Conservation (phyloP, 2,329 filamentous ascomycete genomes). For the Lecanosticta acicola region DNA sequence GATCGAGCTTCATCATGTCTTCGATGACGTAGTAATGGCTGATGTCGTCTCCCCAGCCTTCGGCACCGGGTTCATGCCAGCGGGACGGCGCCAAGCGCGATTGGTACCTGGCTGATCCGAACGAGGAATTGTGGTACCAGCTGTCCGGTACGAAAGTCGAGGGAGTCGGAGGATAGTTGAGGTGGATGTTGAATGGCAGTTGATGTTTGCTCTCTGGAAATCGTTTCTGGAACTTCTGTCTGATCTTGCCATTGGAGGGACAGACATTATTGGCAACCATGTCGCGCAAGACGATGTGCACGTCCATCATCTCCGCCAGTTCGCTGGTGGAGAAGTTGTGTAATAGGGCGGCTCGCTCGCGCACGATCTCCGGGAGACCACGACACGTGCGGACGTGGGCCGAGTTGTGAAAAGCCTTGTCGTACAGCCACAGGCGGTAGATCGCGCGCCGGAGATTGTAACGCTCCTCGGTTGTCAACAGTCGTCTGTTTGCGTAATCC, state of each 20-base stretch:
- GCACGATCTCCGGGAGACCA: constrained; percentile 41
- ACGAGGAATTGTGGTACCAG: constrained; percentile 37
- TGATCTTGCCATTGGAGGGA: constrained; percentile 56
- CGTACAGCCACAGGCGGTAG: constrained; percentile 58
- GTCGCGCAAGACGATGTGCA: constrained; percentile 51
- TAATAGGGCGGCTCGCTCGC: constrained; percentile 51
- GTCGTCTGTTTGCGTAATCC: constrained; percentile 51
- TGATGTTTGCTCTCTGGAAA: constrained; percentile 47
- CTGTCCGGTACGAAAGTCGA: constrained; percentile 27
- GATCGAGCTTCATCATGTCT: constrained; percentile 60
- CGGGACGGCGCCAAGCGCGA: constrained; percentile 45
- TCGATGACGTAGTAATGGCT: constrained; percentile 59
- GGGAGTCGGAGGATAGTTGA: constrained; percentile 32
- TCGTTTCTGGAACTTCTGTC: constrained; percentile 54
- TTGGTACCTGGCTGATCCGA: constrained; percentile 36
- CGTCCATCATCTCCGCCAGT: constrained; percentile 55
- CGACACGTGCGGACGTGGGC: constrained; percentile 48
- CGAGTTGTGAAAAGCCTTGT: constrained; percentile 53
- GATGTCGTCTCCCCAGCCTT: constrained; percentile 61
- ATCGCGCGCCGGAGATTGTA: constrained; percentile 51
- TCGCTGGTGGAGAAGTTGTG: constrained; percentile 55
- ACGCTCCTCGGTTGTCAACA: constrained; percentile 47
- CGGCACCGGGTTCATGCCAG: constrained; percentile 49
- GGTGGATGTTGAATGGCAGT: constrained; percentile 45
- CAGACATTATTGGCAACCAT: constrained; percentile 55